Conservation (phyloP, 140 eudicot species). For the Anethum foeniculum region DNA sequence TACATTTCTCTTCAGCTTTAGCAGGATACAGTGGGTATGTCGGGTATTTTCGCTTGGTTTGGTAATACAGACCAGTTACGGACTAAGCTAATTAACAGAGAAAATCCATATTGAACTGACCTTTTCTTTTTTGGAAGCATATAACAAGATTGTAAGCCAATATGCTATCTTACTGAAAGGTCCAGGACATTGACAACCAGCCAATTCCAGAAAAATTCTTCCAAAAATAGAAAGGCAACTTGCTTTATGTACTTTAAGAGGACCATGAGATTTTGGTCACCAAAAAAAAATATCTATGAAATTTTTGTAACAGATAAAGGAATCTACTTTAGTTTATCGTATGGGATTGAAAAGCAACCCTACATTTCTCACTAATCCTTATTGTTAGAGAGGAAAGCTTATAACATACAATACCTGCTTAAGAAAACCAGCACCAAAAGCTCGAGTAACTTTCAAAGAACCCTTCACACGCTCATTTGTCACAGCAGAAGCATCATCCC, state of each 20-base stretch:
- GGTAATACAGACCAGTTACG: not conserved
- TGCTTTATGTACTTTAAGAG: constrained; percentile 19
- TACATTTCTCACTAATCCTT: constrained; percentile 7
- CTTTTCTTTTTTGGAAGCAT: not conserved
- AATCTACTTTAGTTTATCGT: constrained; percentile 34
- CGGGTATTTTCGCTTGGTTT: not conserved
- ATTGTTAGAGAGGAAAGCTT: not conserved
- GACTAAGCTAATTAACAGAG: constrained; percentile 1
- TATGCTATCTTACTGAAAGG: not conserved
- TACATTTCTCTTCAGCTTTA: not conserved
- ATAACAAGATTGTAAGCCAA: not conserved
- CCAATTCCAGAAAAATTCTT: constrained; percentile 21
- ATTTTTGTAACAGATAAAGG: constrained; percentile 20
- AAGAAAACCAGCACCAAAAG: constrained; percentile 98
- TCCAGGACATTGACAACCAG: constrained; percentile 17
- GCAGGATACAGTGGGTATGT: not conserved
- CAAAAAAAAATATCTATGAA: constrained; percentile 8
- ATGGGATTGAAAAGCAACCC: constrained; percentile 15
- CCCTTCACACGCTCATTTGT: constrained; percentile 94
- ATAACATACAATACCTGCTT: constrained; percentile 55
- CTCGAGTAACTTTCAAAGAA: constrained; percentile 89
- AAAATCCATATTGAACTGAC: not conserved
- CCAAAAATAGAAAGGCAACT: constrained; percentile 23
- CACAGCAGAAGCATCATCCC: constrained; percentile 67
- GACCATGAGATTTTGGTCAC: constrained; percentile 25